Evolutionary conservation across 2,329 filamentous ascomycete species (phyloP), one percentile per base, ranked within the genome.

Genomic region (Xylaria sp.): DNA sequence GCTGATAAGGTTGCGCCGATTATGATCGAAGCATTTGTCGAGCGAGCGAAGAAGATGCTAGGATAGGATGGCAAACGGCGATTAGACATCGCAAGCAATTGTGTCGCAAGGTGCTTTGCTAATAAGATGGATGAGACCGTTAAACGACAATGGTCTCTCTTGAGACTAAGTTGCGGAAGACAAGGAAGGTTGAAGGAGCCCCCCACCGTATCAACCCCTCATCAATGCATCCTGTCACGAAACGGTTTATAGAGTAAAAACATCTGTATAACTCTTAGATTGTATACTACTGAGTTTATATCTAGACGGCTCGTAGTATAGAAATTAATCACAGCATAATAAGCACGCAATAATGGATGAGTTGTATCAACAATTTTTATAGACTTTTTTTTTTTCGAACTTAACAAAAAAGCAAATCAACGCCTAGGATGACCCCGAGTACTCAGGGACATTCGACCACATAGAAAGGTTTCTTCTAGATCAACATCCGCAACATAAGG

Each of bases 21-120:
- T 72, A 97, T 99, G 94, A 92, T 98, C 72, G 90, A 93, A 79
- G 95, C 96, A 0, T 99, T 99, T 83, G 94, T 98, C 83, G 88
- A 88, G 80, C 86, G 92, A 76, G 94, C 96, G 5, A 84, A 84
- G 77, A 83, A 87, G 75, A 78, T 93, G 57, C 79, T 87, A 74
- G 63, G 63, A 13, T 69, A 61, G 42, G 27, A 29, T 44, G 9
- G 47, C 35, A 12, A 18, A 57, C 25, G 32, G 37, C 16, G 42
- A 37, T n/a, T 58, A 25, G 13, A 2, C 3, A 10, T 16, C 32
- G 18, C 27, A 82, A 35, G 81, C 48, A 55, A 66, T 47, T n/a
- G 8, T 3, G 32, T 18, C 16, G 12, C 2, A 21, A 35, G 18
- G 10, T 16, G 2, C 27, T 40, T 60, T 60, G 12, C 13, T 10